A percentile compares a stretch with the other conserved stretches of the same genome.
phyloP scores from a whole-genome alignment of 2,329 filamentous ascomycete genomes.

The Sporothrix dimorphospora region DNA sequence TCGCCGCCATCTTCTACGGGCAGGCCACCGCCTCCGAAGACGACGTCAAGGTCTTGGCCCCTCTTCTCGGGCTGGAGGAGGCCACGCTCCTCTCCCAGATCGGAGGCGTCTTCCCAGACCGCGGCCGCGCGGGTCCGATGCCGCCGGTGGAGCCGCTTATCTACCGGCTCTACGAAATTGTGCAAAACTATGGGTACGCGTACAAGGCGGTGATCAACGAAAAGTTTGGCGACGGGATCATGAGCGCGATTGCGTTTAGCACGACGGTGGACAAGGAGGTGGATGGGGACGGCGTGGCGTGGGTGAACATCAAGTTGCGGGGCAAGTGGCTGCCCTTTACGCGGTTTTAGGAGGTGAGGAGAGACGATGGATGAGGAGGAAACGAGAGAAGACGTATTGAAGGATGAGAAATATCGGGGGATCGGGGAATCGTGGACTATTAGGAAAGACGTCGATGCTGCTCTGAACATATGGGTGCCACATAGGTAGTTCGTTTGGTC shows the following conservation, averaged over 20 bases:
- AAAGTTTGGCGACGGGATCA: slow-evolving; percentile 93
- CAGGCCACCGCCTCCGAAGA: slow-evolving; percentile 56
- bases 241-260: slow-evolving; percentile 91
- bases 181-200: slow-evolving; percentile 95
- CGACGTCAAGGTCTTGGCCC: slow-evolving; percentile 62
- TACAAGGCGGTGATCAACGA: slow-evolving; percentile 96
- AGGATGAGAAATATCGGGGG: neutral
- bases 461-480: neutral
- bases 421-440: neutral
- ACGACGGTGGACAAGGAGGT: slow-evolving; percentile 94
- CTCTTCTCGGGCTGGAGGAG: slow-evolving; percentile 55
- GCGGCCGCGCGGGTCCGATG: slow-evolving; percentile 79
- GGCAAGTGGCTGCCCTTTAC: slow-evolving; percentile 68
- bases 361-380: neutral
- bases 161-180: slow-evolving; percentile 89
- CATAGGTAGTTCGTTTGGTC: neutral
- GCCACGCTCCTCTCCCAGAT: slow-evolving; percentile 59
- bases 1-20: slow-evolving; percentile 89
- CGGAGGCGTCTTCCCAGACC: slow-evolving; percentile 69
- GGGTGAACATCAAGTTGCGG: slow-evolving; percentile 81
- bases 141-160: slow-evolving; percentile 83
- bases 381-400: neutral
- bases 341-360: slow-evolving; percentile 38
- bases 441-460: neutral
- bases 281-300: slow-evolving; percentile 77